Percentiles rank a stretch among this genome's conserved stretches.
phyloP scores from a whole-genome alignment of 805 yeast genomes.

The Maudiozyma saulgeensis region DNA sequence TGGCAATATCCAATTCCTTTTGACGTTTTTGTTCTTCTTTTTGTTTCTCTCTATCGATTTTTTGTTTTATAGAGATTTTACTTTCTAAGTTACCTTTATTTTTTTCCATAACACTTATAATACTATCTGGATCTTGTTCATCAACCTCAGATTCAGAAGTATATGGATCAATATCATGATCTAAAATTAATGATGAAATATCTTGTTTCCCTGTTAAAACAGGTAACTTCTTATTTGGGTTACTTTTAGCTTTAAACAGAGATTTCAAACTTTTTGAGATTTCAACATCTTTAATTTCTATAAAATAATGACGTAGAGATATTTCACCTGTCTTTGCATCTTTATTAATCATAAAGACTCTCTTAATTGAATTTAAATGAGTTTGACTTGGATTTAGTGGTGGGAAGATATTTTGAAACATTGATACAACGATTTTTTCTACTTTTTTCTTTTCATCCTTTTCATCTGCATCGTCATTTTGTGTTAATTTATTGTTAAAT shows the following conservation, averaged over 20 bases:
- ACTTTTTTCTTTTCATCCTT: conserved; percentile 32
- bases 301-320: conserved; percentile 82
- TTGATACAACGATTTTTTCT: conserved; percentile 76
- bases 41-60: conserved; percentile 13
- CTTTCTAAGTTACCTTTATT: conserved; percentile 19
- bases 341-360: conserved; percentile 78
- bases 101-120: conserved; percentile 47
- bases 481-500: conserved; percentile 35
- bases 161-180: conserved; percentile 64
- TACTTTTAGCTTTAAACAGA: conserved; percentile 51
- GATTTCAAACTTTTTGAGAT: conserved; percentile 65
- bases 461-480: conserved; percentile 6
- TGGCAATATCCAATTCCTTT: neutral
- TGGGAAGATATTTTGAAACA: conserved; percentile 93
- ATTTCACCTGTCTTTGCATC: conserved; percentile 61
- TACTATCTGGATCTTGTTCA: conserved; percentile 87
- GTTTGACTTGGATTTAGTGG: conserved; percentile 82
- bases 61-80: conserved; percentile 12
- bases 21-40: conserved; percentile 10
- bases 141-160: conserved; percentile 92
- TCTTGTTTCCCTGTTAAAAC: conserved; percentile 58
- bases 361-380: conserved; percentile 59
- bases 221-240: conserved; percentile 57
- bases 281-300: conserved; percentile 77
- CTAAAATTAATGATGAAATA: conserved; percentile 74